Conservation (phyloP, 768 basidiomycete species). For the Cyathus striatus region DNA sequence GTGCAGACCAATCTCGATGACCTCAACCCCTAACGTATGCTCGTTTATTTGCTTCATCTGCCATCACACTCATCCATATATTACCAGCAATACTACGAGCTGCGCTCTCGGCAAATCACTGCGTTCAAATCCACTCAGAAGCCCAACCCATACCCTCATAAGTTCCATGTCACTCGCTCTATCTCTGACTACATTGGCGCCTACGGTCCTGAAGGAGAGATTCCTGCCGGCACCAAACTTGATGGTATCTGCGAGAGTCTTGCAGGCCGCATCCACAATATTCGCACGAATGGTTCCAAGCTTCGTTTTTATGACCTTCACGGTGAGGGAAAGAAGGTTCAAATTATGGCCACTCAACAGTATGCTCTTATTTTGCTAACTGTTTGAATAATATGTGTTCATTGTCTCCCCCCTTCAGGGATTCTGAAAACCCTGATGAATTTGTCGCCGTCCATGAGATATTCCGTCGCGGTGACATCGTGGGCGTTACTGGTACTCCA, state of each 20-base stretch:
- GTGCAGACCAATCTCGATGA: constrained; percentile 69
- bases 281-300: constrained; percentile 77
- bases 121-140: constrained; percentile 77
- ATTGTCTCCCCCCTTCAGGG: constrained; percentile 32
- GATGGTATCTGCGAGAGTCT: constrained; percentile 55
- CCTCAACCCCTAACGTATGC: constrained; percentile 86
- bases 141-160: constrained; percentile 98
- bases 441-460: constrained; percentile 75
- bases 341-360: constrained; percentile 91
- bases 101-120: constrained; percentile 84
- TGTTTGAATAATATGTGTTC: not conserved
- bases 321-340: constrained; percentile 88
- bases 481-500: constrained; percentile 86
- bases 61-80: no score
- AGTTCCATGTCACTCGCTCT: constrained; percentile 86
- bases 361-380: constrained; percentile 26
- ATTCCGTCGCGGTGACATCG: constrained; percentile 94
- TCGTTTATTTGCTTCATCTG: no score
- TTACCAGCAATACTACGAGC: constrained; percentile 93
- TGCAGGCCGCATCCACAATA: constrained; percentile 90
- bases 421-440: constrained; percentile 53
- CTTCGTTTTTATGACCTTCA: constrained; percentile 93
- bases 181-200: constrained; percentile 67
- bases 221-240: constrained; percentile 62
- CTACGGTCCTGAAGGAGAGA: constrained; percentile 71